Evolutionary conservation across 1,284 basidiomycete species (phyloP), one percentile per base, ranked within the genome.

Genomic region (Ustilago lituana): DNA sequence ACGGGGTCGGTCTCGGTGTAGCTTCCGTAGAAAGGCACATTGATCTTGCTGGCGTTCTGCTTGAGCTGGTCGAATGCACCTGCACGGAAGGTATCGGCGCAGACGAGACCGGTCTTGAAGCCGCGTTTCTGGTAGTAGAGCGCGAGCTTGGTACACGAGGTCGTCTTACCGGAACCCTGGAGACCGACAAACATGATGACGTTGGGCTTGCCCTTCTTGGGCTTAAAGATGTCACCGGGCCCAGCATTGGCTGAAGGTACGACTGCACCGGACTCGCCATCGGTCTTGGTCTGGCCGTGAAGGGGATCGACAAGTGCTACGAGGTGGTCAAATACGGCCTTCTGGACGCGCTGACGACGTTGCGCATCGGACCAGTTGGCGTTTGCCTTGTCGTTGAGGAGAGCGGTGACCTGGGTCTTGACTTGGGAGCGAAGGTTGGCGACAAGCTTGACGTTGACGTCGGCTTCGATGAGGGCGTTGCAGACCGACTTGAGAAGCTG

Each of bases 1-100:
- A 98, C 96, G 1, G 96, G 96, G 83, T 99, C 95, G 17, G 94
- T 97, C 84, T 99, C 96, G 31, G 96, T 98, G 84, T 99, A 98
- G 59, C 92, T 94, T 43, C 96, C 96, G 84, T 94, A 98, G 87
- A 98, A 99, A 11, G 96, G 94, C 14, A 99, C 93, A 83, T 96
- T 97, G 49, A 95, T 96, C 84, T 97, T 97, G 29, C 94, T 96
- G 9, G 96, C 96, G 74, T 87, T 87, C 91, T 91, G 73, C 90
- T 99, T 87, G 41, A 87, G 80, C 78, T 99, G 96, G 83, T 99
- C 96, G 83, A 99, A 99, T 38, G 96, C 96, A 70, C 96, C 96
- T 5, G 96, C 96, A 85, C 96, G 92, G 87, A 98, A 99, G 2
- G 96, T 99, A 84, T 99, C 96, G 23, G 96, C 96, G 79, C 96